phyloP scores from a whole-genome alignment of 2,329 filamentous ascomycete species.

The Xylaria sp. region DNA sequence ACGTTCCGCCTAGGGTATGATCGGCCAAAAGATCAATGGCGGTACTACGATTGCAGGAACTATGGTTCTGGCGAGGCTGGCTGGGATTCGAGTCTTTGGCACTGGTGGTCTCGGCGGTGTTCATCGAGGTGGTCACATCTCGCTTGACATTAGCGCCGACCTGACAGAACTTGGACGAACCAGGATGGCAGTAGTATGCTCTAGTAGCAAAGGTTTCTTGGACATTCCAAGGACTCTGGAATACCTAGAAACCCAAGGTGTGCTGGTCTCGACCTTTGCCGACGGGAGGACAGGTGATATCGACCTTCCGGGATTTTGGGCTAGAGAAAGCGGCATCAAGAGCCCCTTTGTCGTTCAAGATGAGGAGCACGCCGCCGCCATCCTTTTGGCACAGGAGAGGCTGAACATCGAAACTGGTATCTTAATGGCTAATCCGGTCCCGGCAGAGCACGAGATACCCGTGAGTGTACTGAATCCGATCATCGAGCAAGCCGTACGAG shows the following conservation, averaged over 20 bases:
- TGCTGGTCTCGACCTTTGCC: conserved; percentile 86
- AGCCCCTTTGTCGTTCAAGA: conserved; percentile 78
- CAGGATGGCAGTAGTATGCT: conserved; percentile 84
- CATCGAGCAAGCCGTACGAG: conserved; percentile 70
- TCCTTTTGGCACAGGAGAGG: conserved; percentile 78
- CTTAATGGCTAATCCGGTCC: conserved; percentile 88
- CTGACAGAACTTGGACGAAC: conserved; percentile 92
- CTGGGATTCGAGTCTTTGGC: conserved; percentile 90
- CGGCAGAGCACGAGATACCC: conserved; percentile 71
- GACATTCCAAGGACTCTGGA: conserved; percentile 91
- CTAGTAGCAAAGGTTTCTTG: conserved; percentile 94
- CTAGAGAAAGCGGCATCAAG: conserved; percentile 79
- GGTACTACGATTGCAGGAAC: conserved; percentile 94
- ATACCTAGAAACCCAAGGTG: conserved; percentile 72
- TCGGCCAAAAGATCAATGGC: conserved; percentile 75
- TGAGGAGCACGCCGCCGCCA: conserved; percentile 85
- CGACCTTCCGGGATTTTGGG: conserved; percentile 93
- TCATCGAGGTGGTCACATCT: conserved; percentile 83
- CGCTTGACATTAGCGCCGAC: conserved; percentile 94
- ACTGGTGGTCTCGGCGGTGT: conserved; percentile 95
- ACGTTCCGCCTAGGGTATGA: conserved; percentile 56
- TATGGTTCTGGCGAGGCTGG: conserved; percentile 84
- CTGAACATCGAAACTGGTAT: conserved; percentile 79
- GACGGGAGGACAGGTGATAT: conserved; percentile 75
- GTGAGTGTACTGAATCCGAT: conserved; percentile 71